These are phyloP conservation scores for Pyronema omphalodes DNA, from an alignment of 495 filamentous ascomycete genomes.

Conservation along the genomic window DNA sequence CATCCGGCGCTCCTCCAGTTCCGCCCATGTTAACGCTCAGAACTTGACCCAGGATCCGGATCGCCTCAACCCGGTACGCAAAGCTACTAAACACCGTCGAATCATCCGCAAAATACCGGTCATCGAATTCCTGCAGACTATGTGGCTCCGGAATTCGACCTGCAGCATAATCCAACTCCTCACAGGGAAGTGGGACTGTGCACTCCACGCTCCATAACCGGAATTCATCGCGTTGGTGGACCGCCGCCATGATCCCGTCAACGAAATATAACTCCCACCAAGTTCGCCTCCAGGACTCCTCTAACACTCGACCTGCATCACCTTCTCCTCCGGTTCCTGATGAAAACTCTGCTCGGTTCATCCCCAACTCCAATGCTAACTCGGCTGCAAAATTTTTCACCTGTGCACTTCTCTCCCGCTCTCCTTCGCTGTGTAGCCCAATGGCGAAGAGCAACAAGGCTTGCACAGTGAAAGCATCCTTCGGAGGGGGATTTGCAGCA, in stretches of 20 bases:
- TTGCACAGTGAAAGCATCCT: slow-evolving; percentile 55
- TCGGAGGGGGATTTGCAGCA: slow-evolving; percentile 26
- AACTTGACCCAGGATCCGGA: slow-evolving; percentile 56
- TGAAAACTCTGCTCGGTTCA: slow-evolving; percentile 39
- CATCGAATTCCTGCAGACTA: slow-evolving; percentile 53
- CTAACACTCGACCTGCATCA: slow-evolving; percentile 37
- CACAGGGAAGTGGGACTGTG: slow-evolving; percentile 54
- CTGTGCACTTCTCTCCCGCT: slow-evolving; percentile 45
- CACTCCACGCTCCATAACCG: slow-evolving; percentile 35
- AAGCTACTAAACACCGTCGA: slow-evolving; percentile 58
- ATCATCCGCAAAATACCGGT: slow-evolving; percentile 42
- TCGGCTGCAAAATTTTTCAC: slow-evolving; percentile 49
- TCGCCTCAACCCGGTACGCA: slow-evolving; percentile 56
- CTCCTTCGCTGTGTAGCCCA: slow-evolving; percentile 55
- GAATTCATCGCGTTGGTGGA: slow-evolving; percentile 40
- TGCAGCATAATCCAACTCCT: slow-evolving; percentile 48
- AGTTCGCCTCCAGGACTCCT: slow-evolving; percentile 65
- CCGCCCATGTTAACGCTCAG: slow-evolving; percentile 31
- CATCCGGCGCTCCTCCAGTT: slow-evolving; percentile 13
- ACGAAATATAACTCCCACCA: slow-evolving; percentile 85
- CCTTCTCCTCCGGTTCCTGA: slow-evolving; percentile 31
- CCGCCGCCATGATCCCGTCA: slow-evolving; percentile 46
- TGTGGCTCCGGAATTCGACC: slow-evolving; percentile 42
- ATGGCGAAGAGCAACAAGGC: slow-evolving; percentile 59
- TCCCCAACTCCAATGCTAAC: slow-evolving; percentile 52